Evolutionary conservation across 768 basidiomycete species (phyloP).

Genomic region (Candolleomyces aberdarensis): DNA sequence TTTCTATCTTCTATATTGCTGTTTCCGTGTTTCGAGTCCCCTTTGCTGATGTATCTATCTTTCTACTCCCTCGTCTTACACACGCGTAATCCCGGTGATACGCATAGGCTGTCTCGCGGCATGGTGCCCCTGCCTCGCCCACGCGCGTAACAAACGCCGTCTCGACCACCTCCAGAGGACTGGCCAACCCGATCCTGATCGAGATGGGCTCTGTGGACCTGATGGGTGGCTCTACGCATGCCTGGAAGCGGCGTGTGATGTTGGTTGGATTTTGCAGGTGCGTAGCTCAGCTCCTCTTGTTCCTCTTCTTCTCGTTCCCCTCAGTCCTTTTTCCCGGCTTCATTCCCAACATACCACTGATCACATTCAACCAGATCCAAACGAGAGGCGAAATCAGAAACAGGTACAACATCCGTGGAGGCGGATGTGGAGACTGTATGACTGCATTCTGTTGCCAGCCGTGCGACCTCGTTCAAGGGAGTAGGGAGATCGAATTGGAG

Average conservation of each 20-base stretch:
- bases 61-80: no score
- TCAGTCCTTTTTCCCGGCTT: no score
- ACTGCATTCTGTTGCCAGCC: conserved; percentile 17
- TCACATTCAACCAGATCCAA: no score
- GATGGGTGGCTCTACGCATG: conserved; percentile 12
- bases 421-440: conserved; percentile 13
- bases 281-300: not conserved
- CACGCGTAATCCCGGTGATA: not conserved
- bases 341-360: no score
- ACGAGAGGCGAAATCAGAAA: conserved; percentile 12
- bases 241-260: conserved; percentile 15
- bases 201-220: conserved; percentile 5
- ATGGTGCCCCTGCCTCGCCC: conserved; percentile 19
- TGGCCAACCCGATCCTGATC: conserved; percentile 15
- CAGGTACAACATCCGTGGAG: conserved; percentile 18
- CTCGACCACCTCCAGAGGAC: conserved; percentile 15
- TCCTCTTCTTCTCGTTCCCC: no score
- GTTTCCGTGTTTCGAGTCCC: no score
- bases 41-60: no score
- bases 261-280: conserved; percentile 20
- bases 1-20: no score
- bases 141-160: conserved; percentile 15
- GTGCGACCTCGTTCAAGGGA: conserved; percentile 18
- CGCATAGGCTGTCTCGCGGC: conserved; percentile 15
- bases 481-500: conserved; percentile 18